Evolutionary conservation across 306 rosid species (phyloP), one percentile per base, ranked within the genome.

Genomic region (Vachellia pachyceras): DNA sequence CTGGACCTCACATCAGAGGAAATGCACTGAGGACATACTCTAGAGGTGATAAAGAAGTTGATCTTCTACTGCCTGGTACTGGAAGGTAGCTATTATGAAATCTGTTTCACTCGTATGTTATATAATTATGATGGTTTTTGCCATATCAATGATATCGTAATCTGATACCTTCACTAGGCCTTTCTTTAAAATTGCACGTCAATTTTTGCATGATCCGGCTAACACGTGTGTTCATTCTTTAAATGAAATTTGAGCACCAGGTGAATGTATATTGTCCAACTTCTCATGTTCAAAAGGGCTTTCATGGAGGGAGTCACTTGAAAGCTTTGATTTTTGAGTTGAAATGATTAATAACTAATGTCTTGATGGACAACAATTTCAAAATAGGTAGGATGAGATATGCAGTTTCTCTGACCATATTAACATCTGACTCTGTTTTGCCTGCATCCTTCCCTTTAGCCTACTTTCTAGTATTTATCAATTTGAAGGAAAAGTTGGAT

Each of bases 1-100:
- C 97, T 23, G 99, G 99, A 87, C 92, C 99, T 67, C 99, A 95
- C 89, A 90, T 92, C 76, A 86, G 99, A 88, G 99, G 99, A 77
- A 85, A 80, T 55, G 83, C 91, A 5, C 85, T 95, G 85, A 93
- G 92, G 82, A 94, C 97, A 63, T 91, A 70, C 86, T 91, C 99
- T 76, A 86, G 91, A 9, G 99, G 99, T 66, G 95, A 93, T 85
- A 88, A 82, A 83, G 97, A 93, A 88, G 99, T 83, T 49, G 98
- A 95, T 89, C 92, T 95, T 67, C 85, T 93, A 50, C 90, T 95
- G 50, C 99, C 98, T 47, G 99, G 98, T 39, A 95, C 93, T 25
- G 99, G 89, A 83, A 95, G 99, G 98, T 95, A 85, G 37, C 65
- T 77, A 78, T 84, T 60, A 36, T 58, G 22, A 65, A 46, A 45